Percentiles rank a stretch among this genome's conserved stretches.
phyloP scores from a whole-genome alignment of 2,329 filamentous ascomycete genomes.

The Pestalotiopsis sp. region DNA sequence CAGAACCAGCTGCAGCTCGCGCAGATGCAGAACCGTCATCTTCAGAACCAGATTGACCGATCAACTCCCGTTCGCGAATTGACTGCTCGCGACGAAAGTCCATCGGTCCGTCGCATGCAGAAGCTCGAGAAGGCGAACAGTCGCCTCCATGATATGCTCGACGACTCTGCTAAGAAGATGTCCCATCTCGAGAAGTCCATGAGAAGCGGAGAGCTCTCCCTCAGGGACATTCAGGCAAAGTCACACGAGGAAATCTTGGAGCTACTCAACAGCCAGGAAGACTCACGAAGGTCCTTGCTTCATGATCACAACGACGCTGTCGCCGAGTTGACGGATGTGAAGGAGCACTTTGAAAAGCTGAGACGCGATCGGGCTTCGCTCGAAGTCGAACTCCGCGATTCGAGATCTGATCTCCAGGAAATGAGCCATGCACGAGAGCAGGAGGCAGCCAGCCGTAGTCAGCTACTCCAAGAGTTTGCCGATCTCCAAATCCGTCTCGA shows the following conservation, averaged over 20 bases:
- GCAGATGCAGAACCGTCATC: conserved; percentile 92
- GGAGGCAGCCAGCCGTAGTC: conserved; percentile 82
- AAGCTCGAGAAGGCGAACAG: conserved; percentile 92
- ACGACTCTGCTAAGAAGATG: conserved; percentile 91
- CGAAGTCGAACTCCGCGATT: conserved; percentile 86
- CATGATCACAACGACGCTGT: conserved; percentile 85
- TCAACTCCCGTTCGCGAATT: conserved; percentile 61
- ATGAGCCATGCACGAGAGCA: conserved; percentile 78
- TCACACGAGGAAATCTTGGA: conserved; percentile 95
- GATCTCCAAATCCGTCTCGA: conserved; percentile 93
- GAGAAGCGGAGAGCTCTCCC: conserved; percentile 80
- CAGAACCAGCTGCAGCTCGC: conserved; percentile 93
- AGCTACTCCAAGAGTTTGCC: conserved; percentile 88
- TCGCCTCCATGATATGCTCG: conserved; percentile 89
- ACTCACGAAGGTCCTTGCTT: conserved; percentile 78
- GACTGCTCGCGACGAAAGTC: conserved; percentile 70
- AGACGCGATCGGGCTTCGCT: conserved; percentile 77
- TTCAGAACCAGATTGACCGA: conserved; percentile 83
- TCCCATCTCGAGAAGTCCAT: conserved; percentile 86
- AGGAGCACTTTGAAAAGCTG: conserved; percentile 82
- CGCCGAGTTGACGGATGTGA: conserved; percentile 82
- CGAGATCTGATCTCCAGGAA: conserved; percentile 81
- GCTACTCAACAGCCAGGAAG: conserved; percentile 89
- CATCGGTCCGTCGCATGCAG: conserved; percentile 78
- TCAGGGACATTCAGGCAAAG: conserved; percentile 89